Percentiles rank a stretch among this genome's conserved stretches.
These are phyloP conservation scores for Globisporangium carolinianum DNA, from an alignment of 352 stramenopile genomes.

Conservation along the genomic window DNA sequence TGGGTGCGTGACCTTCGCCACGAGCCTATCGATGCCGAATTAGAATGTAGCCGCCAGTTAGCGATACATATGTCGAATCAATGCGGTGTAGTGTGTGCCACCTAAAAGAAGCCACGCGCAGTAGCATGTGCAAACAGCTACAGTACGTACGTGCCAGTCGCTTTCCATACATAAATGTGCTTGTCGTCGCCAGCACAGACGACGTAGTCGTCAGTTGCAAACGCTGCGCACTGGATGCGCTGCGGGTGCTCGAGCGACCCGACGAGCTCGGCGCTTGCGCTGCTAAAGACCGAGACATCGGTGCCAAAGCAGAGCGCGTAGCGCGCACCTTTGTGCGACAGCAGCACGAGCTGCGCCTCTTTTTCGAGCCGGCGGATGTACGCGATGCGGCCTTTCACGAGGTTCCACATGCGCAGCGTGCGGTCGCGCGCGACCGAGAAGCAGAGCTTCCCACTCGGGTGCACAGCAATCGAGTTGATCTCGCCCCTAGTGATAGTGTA, in stretches of 20 bases:
- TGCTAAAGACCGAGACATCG: slow-evolving; percentile 74
- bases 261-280: slow-evolving; percentile 61
- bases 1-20: slow-evolving; percentile 59
- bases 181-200: slow-evolving; percentile 77
- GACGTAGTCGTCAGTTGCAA: slow-evolving; percentile 67
- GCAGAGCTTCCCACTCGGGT: slow-evolving; percentile 84
- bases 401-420: slow-evolving; percentile 88
- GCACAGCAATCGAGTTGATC: slow-evolving; percentile 79
- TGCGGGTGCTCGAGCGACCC: slow-evolving; percentile 62
- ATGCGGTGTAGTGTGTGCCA: too few species aligned
- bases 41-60: not conserved
- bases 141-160: slow-evolving; percentile 51
- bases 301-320: slow-evolving; percentile 70
- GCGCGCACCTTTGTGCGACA: slow-evolving; percentile 65
- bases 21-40: slow-evolving; percentile 21
- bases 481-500: slow-evolving; percentile 31
- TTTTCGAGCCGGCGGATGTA: slow-evolving; percentile 84
- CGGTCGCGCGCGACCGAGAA: slow-evolving; percentile 79
- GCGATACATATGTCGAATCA: not conserved
- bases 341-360: slow-evolving; percentile 65
- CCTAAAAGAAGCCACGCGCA: not conserved
- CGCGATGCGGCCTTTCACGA: slow-evolving; percentile 84
- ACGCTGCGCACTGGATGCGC: slow-evolving; percentile 70
- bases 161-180: slow-evolving; percentile 80
- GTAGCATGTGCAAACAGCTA: slow-evolving; percentile 1